Evolutionary conservation across 768 basidiomycete genomes (phyloP).

Genomic region (Suillus spraguei): DNA sequence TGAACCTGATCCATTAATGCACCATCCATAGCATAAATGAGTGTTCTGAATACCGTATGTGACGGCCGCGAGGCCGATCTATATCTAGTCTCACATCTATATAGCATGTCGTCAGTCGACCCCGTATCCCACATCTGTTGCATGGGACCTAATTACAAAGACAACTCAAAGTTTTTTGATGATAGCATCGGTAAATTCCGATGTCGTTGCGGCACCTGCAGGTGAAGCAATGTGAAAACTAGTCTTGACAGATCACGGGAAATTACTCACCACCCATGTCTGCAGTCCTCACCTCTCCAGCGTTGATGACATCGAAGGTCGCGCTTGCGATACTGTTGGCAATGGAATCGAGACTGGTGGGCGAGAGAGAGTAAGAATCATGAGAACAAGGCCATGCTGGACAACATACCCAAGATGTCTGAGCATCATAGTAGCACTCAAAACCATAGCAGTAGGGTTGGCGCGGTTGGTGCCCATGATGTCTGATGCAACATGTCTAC

Average conservation of each 20-base stretch:
- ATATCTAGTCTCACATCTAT: constrained; percentile 12
- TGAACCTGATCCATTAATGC: constrained; percentile 28
- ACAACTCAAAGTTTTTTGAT: constrained; percentile 69
- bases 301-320: constrained; percentile 90
- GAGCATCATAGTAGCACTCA: constrained; percentile 97
- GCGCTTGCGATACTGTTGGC: constrained; percentile 93
- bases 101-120: not conserved
- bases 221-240: constrained; percentile 15
- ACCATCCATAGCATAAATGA: constrained; percentile 4
- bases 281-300: constrained; percentile 85
- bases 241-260: constrained; percentile 1
- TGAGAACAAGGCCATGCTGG: constrained; percentile 21
- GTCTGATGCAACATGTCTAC: constrained; percentile 92
- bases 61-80: not conserved
- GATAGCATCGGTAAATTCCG: constrained; percentile 92
- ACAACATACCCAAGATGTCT: constrained; percentile 84
- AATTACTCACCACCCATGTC: constrained; percentile 87
- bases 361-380: constrained; percentile 12
- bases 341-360: constrained; percentile 78
- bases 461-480: constrained; percentile 96
- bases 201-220: constrained; percentile 84
- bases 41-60: constrained; percentile 12
- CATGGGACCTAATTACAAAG: not conserved
- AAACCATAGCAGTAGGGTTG: constrained; percentile 97
- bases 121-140: not conserved